Evolutionary conservation across 768 basidiomycete genomes (phyloP).

Genomic region (Lactarius tabidus): DNA sequence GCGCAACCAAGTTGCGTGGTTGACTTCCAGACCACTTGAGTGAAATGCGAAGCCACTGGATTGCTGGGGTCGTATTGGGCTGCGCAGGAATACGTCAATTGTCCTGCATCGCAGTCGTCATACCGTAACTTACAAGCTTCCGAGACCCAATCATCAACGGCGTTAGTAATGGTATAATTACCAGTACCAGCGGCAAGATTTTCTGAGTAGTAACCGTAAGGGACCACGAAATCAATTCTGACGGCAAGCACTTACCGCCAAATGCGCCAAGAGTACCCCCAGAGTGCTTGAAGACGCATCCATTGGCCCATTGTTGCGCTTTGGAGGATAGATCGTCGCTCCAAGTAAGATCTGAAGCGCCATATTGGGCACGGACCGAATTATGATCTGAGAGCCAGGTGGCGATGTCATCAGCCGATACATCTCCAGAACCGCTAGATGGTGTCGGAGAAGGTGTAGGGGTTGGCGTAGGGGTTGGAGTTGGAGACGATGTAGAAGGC

Average conservation of each 20-base stretch:
- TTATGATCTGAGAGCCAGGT: slow-evolving; percentile 62
- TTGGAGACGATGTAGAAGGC: too few species aligned
- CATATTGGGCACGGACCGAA: slow-evolving; percentile 54
- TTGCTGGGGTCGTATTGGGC: slow-evolving; percentile 54
- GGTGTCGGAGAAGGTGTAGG: slow-evolving; percentile 14
- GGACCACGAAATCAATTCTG: neutral
- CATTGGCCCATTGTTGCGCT: slow-evolving; percentile 66
- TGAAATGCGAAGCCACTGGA: slow-evolving; percentile 63
- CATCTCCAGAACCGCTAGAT: slow-evolving; percentile 17
- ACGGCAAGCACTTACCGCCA: slow-evolving; percentile 44
- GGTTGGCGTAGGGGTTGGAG: slow-evolving; percentile 9
- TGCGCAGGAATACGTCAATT: slow-evolving; percentile 28
- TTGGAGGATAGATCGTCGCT: slow-evolving; percentile 52
- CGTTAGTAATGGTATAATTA: slow-evolving; percentile 44
- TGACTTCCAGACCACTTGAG: slow-evolving; percentile 73
- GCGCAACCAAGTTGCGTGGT: slow-evolving; percentile 64
- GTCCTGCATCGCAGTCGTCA: neutral
- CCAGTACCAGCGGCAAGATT: slow-evolving; percentile 76
- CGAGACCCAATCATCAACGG: slow-evolving; percentile 58
- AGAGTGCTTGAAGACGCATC: slow-evolving; percentile 67
- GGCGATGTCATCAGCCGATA: slow-evolving; percentile 45
- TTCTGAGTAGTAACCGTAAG: slow-evolving; percentile 39
- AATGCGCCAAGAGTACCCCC: slow-evolving; percentile 58
- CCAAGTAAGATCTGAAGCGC: slow-evolving; percentile 63
- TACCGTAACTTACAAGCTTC: slow-evolving; percentile 53